Conservation (phyloP, 2,329 filamentous ascomycete genomes). For the Neopestalotiopsis rosae region DNA sequence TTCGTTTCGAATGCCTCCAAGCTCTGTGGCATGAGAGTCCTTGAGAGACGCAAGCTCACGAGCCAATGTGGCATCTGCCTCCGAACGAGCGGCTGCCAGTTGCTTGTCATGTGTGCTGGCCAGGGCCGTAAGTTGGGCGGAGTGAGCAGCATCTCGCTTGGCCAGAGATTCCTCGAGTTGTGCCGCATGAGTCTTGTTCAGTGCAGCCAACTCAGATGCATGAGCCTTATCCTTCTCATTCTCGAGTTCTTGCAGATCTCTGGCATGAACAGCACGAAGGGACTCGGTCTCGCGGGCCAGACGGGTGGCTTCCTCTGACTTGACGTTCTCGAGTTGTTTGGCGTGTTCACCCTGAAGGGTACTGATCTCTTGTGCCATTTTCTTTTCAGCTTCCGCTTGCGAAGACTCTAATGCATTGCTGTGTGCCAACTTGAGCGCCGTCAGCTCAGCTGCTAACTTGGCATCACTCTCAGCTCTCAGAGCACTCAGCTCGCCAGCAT, state of each 20-base stretch:
- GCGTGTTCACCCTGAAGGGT: slow-evolving; percentile 14
- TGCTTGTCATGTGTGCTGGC: slow-evolving; percentile 37
- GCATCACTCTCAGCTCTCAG: slow-evolving; percentile 23
- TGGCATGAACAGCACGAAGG: slow-evolving; percentile 31
- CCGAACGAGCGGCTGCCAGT: slow-evolving; percentile 36
- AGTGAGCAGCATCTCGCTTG: slow-evolving; percentile 34
- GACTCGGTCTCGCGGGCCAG: slow-evolving; percentile 30
- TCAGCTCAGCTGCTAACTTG: slow-evolving; percentile 29
- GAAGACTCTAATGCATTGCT: slow-evolving; percentile 32
- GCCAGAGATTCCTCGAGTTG: slow-evolving; percentile 34
- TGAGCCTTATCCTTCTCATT: slow-evolving; percentile 29
- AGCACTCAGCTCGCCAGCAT: slow-evolving; percentile 15
- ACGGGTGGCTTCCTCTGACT: slow-evolving; percentile 23
- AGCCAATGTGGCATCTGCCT: slow-evolving; percentile 30
- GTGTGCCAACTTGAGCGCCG: slow-evolving; percentile 31
- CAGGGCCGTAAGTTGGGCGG: slow-evolving; percentile 37
- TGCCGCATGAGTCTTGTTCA: slow-evolving; percentile 34
- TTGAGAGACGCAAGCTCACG: slow-evolving; percentile 33
- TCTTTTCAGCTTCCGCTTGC: slow-evolving; percentile 33
- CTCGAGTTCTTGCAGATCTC: slow-evolving; percentile 33
- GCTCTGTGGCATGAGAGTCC: slow-evolving; percentile 33
- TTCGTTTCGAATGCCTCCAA: slow-evolving; percentile 36
- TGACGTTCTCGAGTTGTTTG: slow-evolving; percentile 13
- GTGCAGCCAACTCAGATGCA: slow-evolving; percentile 28
- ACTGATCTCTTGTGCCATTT: slow-evolving; percentile 8